A percentile compares a stretch with the other conserved stretches of the same genome.
These are phyloP conservation scores for Chrysopogon serrulatus DNA, from an alignment of 176 grass and related monocot species.

Conservation along the genomic window DNA sequence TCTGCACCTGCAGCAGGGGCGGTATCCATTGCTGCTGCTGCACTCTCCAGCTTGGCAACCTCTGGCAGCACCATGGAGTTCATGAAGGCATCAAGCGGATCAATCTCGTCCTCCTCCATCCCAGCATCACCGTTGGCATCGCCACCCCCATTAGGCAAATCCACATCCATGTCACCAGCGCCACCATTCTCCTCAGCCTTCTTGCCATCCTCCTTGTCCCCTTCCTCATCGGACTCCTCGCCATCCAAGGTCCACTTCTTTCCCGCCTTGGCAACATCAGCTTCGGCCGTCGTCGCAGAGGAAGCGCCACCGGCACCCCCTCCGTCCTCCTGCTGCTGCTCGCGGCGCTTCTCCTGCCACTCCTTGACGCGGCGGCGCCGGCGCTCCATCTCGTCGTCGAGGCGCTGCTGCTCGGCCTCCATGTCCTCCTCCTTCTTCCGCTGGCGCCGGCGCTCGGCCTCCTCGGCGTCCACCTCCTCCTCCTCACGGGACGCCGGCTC, in stretches of 20 bases:
- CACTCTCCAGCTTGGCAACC: constrained; percentile 74
- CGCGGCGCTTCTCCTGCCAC: constrained; percentile 88
- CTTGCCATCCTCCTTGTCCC: constrained; percentile 41
- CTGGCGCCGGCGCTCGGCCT: constrained; percentile 34
- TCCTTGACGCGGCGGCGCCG: constrained; percentile 81
- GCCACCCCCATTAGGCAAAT: constrained; percentile 29
- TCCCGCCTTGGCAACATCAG: constrained; percentile 30
- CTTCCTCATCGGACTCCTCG: constrained; percentile 92
- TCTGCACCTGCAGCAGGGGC: constrained; percentile 16
- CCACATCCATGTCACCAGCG: constrained; percentile 39
- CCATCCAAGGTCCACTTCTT: constrained; percentile 99
- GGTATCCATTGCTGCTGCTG: neutral
- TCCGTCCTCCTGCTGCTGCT: constrained; percentile 39
- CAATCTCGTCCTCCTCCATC: constrained; percentile 80
- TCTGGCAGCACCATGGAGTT: constrained; percentile 89
- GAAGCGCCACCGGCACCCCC: neutral
- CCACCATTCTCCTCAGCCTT: constrained; percentile 16
- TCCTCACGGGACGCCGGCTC: constrained; percentile 35
- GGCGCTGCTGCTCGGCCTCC: constrained; percentile 76
- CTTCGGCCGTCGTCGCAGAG: neutral
- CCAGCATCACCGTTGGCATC: constrained; percentile 25
- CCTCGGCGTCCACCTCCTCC: constrained; percentile 50
- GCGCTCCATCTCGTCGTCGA: constrained; percentile 95
- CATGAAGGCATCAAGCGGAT: constrained; percentile 94
- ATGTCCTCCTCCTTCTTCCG: constrained; percentile 73